phyloP scores from a whole-genome alignment of 169 alveolate species.

The Plasmodium gallinaceum region DNA sequence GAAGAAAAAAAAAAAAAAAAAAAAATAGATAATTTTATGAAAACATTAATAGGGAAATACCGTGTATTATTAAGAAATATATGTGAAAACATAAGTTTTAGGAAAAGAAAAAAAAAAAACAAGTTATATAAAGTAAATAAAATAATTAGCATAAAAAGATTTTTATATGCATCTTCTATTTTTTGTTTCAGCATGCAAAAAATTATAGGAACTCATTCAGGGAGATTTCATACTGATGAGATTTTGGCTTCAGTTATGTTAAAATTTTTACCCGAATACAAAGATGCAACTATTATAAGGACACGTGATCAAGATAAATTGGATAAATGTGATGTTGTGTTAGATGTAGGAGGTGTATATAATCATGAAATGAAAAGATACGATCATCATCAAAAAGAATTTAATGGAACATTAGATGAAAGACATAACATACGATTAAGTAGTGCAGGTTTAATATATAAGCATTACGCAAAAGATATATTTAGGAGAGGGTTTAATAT shows the following conservation, averaged over 20 bases:
- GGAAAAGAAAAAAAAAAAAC: constrained; percentile 6
- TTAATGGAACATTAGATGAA: constrained; percentile 83
- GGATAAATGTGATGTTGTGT: constrained; percentile 89
- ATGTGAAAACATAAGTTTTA: constrained; percentile 1
- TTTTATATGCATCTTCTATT: constrained; percentile 27
- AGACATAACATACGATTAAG: constrained; percentile 87
- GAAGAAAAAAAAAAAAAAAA: not conserved
- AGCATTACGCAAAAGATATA: constrained; percentile 89
- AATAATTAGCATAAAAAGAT: constrained; percentile 10
- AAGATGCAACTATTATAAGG: constrained; percentile 87
- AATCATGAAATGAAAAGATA: constrained; percentile 86
- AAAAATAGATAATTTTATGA: constrained; percentile 19
- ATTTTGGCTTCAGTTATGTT: constrained; percentile 86
- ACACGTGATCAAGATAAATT: constrained; percentile 90
- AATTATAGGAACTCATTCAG: constrained; percentile 84
- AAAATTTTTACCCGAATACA: constrained; percentile 85
- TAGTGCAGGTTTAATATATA: constrained; percentile 93
- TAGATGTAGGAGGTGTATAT: constrained; percentile 94
- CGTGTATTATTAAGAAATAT: constrained; percentile 15
- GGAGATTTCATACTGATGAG: constrained; percentile 86
- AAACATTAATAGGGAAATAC: constrained; percentile 14
- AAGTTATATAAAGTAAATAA: not conserved
- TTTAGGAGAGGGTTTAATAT: constrained; percentile 81
- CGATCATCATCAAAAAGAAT: constrained; percentile 94
- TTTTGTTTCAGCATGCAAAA: constrained; percentile 57